Conservation (phyloP, 148 eudicot genomes). For the Silene conica region DNA sequence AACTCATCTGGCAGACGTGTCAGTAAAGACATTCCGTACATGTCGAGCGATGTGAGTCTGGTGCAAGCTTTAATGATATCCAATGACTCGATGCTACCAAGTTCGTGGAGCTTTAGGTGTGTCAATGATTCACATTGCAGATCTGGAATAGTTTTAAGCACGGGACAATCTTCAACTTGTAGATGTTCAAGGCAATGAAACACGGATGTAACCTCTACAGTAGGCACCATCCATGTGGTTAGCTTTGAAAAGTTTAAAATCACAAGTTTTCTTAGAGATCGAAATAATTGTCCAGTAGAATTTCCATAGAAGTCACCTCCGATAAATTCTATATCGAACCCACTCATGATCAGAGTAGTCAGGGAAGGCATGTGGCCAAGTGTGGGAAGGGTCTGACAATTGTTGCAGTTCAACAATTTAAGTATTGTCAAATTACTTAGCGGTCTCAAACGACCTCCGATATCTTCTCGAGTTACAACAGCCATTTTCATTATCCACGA, state of each 20-base stretch:
- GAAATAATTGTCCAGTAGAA: not conserved
- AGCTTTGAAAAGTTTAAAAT: not conserved
- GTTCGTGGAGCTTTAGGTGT: constrained; percentile 1
- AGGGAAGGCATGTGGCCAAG: not conserved
- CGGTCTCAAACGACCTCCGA: not conserved
- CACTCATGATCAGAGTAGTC: not conserved
- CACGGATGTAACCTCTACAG: not conserved
- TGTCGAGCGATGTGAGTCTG: constrained; percentile 6
- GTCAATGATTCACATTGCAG: not conserved
- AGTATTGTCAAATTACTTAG: not conserved
- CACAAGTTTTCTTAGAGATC: not conserved
- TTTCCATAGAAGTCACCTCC: not conserved
- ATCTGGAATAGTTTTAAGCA: not conserved
- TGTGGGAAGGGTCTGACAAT: constrained; percentile 7
- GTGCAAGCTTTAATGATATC: constrained; percentile 6
- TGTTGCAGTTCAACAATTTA: not conserved
- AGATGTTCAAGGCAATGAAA: constrained; percentile 13
- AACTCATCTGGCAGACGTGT: constrained; percentile 6
- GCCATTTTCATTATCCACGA: constrained; percentile 1
- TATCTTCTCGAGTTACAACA: not conserved
- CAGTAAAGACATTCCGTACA: not conserved
- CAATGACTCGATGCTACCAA: constrained; percentile 11
- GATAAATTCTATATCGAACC: not conserved
- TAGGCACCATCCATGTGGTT: constrained; percentile 9
- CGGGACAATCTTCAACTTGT: not conserved